Evolutionary conservation across 2,329 filamentous ascomycete species (phyloP).

Genomic region (Diaporthe nobilis): DNA sequence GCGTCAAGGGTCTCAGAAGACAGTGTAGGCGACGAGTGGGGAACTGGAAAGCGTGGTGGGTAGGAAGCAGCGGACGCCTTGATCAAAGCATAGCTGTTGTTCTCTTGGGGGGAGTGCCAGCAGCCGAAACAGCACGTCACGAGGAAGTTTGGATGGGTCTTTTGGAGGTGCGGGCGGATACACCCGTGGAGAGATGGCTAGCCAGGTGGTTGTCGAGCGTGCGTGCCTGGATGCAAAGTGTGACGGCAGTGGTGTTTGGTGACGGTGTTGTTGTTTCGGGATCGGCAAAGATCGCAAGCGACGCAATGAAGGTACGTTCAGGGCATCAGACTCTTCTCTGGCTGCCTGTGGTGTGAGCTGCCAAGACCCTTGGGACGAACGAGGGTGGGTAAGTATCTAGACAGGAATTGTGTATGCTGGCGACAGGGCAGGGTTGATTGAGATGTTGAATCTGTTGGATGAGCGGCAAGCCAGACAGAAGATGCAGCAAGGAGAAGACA

Average conservation of each 20-base stretch:
- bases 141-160: conserved; percentile 35
- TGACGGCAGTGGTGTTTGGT: background rate
- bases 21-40: background rate
- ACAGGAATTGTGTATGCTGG: background rate
- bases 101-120: conserved; percentile 20
- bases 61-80: conserved; percentile 30
- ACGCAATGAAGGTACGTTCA: conserved; percentile 9
- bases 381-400: conserved; percentile 11
- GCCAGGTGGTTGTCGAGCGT: background rate
- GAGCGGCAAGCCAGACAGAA: background rate
- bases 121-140: conserved; percentile 37
- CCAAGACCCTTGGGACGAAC: conserved; percentile 30
- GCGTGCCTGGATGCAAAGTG: background rate
- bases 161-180: conserved; percentile 33
- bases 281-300: conserved; percentile 23
- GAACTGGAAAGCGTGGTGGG: background rate
- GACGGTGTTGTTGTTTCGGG: background rate
- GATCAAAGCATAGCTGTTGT: conserved; percentile 42
- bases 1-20: conserved; percentile 14
- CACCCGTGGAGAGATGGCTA: conserved; percentile 25
- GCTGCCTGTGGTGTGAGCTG: conserved; percentile 22
- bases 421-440: background rate
- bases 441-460: background rate
- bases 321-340: conserved; percentile 18
- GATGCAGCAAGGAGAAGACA: background rate